phyloP scores from a whole-genome alignment of 139 green algal species.

The Tetraselmis striata region DNA sequence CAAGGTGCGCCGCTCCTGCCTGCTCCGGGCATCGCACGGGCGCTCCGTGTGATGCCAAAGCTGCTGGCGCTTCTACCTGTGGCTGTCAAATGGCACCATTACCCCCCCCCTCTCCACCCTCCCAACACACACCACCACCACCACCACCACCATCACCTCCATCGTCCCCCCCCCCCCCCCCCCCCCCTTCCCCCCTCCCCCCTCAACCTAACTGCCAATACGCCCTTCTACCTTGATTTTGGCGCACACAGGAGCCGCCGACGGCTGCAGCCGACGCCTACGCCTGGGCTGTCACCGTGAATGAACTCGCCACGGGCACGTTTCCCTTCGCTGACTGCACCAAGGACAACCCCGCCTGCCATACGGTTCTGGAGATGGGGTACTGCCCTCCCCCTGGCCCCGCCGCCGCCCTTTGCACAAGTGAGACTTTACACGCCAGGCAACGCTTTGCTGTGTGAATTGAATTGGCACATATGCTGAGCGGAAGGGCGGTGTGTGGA shows the following conservation, averaged over 20 bases:
- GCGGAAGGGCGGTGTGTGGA: no score
- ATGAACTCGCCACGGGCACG: slow-evolving; percentile 53
- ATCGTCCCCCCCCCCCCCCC: background rate
- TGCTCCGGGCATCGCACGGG: no score
- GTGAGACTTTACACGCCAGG: no score
- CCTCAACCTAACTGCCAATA: no score
- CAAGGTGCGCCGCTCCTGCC: slow-evolving; percentile 7
- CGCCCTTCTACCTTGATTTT: no score
- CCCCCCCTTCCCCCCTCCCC: background rate
- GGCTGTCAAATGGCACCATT: no score
- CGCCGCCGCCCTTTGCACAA: no score
- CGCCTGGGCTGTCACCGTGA: slow-evolving; percentile 64
- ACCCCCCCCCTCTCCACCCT: background rate
- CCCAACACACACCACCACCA: no score
- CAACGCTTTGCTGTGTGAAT: no score
- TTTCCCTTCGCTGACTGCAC: slow-evolving; percentile 27
- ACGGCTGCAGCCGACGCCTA: slow-evolving; percentile 68
- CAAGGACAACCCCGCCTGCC: slow-evolving; percentile 74
- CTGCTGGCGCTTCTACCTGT: no score
- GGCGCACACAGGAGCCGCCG: slow-evolving; percentile 4
- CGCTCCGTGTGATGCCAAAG: no score
- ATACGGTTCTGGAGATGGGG: slow-evolving; percentile 86
- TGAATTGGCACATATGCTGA: no score
- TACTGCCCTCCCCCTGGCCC: slow-evolving; percentile 56
- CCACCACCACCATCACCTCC: background rate